A percentile compares a stretch with the other conserved stretches of the same genome.
These are phyloP conservation scores for Xylariaceae sp. DNA, from an alignment of 2,329 filamentous ascomycete species.

Conservation along the genomic window DNA sequence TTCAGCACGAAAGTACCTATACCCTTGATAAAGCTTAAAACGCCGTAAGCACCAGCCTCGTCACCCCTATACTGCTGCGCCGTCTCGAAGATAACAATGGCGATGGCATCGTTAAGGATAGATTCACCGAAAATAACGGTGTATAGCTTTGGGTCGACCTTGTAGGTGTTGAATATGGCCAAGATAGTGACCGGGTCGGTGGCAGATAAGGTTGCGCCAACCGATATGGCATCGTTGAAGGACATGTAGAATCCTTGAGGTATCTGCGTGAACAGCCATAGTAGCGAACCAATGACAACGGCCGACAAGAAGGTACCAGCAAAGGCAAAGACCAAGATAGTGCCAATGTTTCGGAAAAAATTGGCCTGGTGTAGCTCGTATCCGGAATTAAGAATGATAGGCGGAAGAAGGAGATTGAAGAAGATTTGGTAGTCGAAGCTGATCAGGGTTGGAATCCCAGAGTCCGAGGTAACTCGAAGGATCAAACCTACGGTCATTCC, in stretches of 20 bases:
- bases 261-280: conserved; percentile 88
- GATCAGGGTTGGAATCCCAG: conserved; percentile 86
- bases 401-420: conserved; percentile 97
- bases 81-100: conserved; percentile 98
- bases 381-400: conserved; percentile 95
- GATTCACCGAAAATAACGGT: conserved; percentile 99
- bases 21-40: conserved; percentile 86
- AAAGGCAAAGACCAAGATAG: conserved; percentile 96
- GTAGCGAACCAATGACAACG: conserved; percentile 85
- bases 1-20: conserved; percentile 93
- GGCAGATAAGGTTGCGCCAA: conserved; percentile 93
- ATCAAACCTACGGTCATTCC: conserved; percentile 95
- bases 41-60: conserved; percentile 71
- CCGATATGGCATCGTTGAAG: conserved; percentile 95
- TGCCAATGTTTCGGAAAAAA: conserved; percentile 98
- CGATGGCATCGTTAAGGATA: conserved; percentile 96
- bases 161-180: conserved; percentile 99
- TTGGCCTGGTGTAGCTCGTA: conserved; percentile 98
- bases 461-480: conserved; percentile 79
- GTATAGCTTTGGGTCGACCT: conserved; percentile 97
- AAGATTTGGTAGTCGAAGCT: conserved; percentile 99
- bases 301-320: conserved; percentile 97
- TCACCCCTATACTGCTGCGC: conserved; percentile 89
- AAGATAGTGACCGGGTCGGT: conserved; percentile 98
- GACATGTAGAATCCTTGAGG: conserved; percentile 83